phyloP scores from a whole-genome alignment of 116 monocot species.

The Phalaenopsis hybrid region DNA sequence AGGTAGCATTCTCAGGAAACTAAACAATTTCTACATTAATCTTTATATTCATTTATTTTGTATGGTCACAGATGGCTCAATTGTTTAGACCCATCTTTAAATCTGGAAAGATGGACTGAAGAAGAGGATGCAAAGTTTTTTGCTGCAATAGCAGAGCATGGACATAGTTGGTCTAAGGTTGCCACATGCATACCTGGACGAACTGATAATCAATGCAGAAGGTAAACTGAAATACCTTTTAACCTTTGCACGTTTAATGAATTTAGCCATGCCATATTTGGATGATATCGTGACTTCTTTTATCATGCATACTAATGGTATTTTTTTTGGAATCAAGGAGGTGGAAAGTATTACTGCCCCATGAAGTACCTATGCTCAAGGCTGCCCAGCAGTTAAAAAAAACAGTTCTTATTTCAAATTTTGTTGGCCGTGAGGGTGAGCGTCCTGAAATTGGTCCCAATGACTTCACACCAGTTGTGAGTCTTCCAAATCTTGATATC shows the following conservation, averaged over 20 bases:
- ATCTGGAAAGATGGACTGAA: conserved; percentile 61
- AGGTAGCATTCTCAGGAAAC: conserved; percentile 37
- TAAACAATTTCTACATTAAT: neutral
- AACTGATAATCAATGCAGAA: conserved; percentile 84
- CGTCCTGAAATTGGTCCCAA: conserved; percentile 72
- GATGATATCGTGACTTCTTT: too few species aligned
- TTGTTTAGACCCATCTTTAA: conserved; percentile 80
- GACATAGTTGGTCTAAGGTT: conserved; percentile 82
- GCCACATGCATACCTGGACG: conserved; percentile 62
- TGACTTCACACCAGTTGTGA: conserved; percentile 45
- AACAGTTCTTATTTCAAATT: conserved; percentile 77
- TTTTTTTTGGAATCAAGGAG: conserved; percentile 43
- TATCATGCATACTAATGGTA: too few species aligned
- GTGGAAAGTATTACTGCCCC: conserved; percentile 70
- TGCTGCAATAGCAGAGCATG: conserved; percentile 52
- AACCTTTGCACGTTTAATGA: neutral
- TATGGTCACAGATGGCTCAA: conserved; percentile 72
- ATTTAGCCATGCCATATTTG: neutral
- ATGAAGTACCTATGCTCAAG: conserved; percentile 53
- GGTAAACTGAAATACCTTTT: conserved; percentile 29
- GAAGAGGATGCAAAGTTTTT: conserved; percentile 83
- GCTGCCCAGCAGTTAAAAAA: conserved; percentile 53
- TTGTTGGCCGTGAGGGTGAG: conserved; percentile 77
- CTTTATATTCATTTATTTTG: neutral
- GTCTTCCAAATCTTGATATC: conserved; percentile 12